Conservation (phyloP, 2,329 filamentous ascomycete species). For the Cladosporium colombiae region DNA sequence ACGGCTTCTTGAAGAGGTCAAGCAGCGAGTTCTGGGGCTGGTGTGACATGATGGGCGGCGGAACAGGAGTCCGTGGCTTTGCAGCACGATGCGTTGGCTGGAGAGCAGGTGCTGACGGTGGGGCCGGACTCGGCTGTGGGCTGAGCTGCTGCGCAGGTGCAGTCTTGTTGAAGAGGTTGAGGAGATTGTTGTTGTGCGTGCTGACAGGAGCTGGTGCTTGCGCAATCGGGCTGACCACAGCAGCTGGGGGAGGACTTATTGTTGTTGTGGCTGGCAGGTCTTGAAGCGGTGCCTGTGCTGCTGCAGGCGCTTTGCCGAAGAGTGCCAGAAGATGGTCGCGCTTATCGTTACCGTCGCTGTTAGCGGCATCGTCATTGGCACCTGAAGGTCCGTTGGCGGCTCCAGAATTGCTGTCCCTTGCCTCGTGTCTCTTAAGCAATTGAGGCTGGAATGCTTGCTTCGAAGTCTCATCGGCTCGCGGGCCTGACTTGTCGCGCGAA, state of each 20-base stretch:
- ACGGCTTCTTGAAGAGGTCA: conserved; percentile 33
- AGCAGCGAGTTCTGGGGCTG: conserved; percentile 31
- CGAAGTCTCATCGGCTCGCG: conserved; percentile 26
- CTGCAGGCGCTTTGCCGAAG: conserved; percentile 23
- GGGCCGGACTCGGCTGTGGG: conserved; percentile 25
- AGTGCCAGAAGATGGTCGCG: conserved; percentile 34
- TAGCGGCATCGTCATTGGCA: conserved; percentile 19
- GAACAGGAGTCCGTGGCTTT: conserved; percentile 14
- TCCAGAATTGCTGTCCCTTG: conserved; percentile 22
- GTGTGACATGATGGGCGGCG: conserved; percentile 18
- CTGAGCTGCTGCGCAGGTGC: conserved; percentile 9
- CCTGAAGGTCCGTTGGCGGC: background rate
- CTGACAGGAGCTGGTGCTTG: background rate
- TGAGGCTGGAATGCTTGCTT: conserved; percentile 32
- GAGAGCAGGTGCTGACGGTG: conserved; percentile 32
- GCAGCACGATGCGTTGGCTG: conserved; percentile 27
- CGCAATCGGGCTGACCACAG: background rate
- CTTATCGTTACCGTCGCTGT: conserved; percentile 25
- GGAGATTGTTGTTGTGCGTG: conserved; percentile 18
- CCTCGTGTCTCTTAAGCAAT: conserved; percentile 33
- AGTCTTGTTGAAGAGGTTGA: conserved; percentile 22
- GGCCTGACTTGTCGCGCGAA: conserved; percentile 22
- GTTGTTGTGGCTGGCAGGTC: conserved; percentile 21
- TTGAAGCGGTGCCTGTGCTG: conserved; percentile 12
- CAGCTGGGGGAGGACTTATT: background rate